Conservation (phyloP, 208 protist species). For the Phytomonas sp. region DNA sequence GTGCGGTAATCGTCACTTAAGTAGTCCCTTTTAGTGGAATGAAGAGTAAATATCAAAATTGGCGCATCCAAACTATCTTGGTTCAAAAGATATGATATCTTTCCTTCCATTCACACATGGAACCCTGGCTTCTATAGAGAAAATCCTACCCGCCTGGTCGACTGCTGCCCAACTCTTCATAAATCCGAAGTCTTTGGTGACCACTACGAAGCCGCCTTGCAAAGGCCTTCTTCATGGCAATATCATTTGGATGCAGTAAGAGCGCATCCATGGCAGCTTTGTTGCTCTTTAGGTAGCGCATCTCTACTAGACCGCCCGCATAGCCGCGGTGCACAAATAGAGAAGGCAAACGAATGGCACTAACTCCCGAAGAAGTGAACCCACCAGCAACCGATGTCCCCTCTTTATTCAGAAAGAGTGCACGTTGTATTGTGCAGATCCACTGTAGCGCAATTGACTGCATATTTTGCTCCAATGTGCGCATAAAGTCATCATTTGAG, state of each 20-base stretch:
- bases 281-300: slow-evolving; percentile 69
- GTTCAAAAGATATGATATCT: neutral
- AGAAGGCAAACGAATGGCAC: slow-evolving; percentile 25
- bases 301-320: slow-evolving; percentile 42
- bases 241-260: slow-evolving; percentile 73
- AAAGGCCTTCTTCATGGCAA: slow-evolving; percentile 62
- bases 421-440: slow-evolving; percentile 21
- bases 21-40: neutral
- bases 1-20: neutral
- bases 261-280: slow-evolving; percentile 59
- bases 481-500: neutral
- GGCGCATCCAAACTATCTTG: neutral
- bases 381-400: neutral
- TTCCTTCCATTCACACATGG: neutral
- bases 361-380: neutral
- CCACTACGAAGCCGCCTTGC: slow-evolving; percentile 51
- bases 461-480: neutral
- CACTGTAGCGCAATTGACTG: slow-evolving; percentile 18
- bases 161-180: slow-evolving; percentile 31
- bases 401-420: slow-evolving; percentile 19
- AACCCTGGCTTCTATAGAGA: neutral
- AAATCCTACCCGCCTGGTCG: neutral
- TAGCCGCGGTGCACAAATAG: slow-evolving; percentile 69
- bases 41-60: neutral
- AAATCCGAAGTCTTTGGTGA: slow-evolving; percentile 45